Conservation (phyloP, 129 eudicot species). For the Pittosporum tobira region DNA sequence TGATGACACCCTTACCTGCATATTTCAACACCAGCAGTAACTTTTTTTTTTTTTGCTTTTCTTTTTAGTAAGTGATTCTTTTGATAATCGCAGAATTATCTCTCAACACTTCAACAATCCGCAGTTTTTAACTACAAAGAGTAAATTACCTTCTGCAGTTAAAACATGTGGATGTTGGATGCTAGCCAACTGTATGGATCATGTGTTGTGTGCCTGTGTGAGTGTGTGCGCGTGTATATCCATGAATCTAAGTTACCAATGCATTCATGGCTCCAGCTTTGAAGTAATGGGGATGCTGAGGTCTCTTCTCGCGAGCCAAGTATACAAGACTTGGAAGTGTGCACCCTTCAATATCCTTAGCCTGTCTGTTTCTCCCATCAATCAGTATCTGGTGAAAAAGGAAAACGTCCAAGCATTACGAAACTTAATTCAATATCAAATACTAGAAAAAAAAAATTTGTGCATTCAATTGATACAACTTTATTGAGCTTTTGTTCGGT, state of each 20-base stretch:
- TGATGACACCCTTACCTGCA: slow-evolving; percentile 84
- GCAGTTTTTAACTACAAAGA: no score
- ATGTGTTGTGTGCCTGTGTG: not conserved
- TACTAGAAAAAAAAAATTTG: no score
- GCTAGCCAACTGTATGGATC: not conserved
- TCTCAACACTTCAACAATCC: no score
- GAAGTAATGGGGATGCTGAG: slow-evolving; percentile 59
- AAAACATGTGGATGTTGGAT: no score
- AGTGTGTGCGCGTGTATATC: no score
- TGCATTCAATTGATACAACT: no score
- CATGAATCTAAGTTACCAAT: slow-evolving; percentile 36
- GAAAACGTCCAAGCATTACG: not conserved
- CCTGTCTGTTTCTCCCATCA: slow-evolving; percentile 27
- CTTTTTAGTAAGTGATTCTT: no score
- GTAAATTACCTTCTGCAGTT: no score
- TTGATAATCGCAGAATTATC: no score
- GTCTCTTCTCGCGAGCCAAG: slow-evolving; percentile 79
- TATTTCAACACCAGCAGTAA: not conserved
- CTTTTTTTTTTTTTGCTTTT: no score
- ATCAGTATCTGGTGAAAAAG: slow-evolving; percentile 40
- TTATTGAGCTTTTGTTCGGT: no score
- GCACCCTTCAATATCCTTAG: slow-evolving; percentile 43
- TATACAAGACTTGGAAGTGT: slow-evolving; percentile 60
- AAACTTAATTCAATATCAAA: no score
- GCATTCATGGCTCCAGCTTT: slow-evolving; percentile 99